A percentile compares a stretch with the other conserved stretches of the same genome.
Conservation (phyloP, 306 rosid species). For the Casuarina equisetifolia region DNA sequence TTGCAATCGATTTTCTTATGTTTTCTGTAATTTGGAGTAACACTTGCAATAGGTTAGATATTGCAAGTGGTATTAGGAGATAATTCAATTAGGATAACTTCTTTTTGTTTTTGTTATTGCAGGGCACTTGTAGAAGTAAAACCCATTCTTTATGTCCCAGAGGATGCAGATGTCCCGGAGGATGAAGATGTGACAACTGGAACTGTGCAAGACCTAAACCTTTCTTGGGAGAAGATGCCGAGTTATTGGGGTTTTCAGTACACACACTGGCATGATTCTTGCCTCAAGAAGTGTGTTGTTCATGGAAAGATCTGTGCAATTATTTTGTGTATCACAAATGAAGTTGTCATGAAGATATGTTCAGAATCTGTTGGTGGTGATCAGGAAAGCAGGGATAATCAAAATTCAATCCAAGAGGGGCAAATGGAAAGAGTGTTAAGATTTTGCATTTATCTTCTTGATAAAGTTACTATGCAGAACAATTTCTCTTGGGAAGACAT, state of each 20-base stretch:
- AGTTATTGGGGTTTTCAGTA: constrained; percentile 68
- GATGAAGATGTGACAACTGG: constrained; percentile 40
- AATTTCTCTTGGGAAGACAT: constrained; percentile 73
- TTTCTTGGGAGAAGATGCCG: constrained; percentile 29
- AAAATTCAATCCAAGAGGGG: constrained; percentile 33
- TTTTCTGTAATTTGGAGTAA: neutral
- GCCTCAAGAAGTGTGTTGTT: constrained; percentile 68
- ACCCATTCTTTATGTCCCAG: constrained; percentile 78
- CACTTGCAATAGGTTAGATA: neutral
- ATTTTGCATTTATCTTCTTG: constrained; percentile 76
- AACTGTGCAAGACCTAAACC: constrained; percentile 31
- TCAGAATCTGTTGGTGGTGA: constrained; percentile 35
- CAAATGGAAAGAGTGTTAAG: constrained; percentile 58
- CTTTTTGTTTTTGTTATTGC: constrained; percentile 33
- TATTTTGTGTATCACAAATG: constrained; percentile 57
- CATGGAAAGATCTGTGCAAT: constrained; percentile 63
- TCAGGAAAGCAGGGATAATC: constrained; percentile 30
- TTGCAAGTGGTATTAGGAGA: neutral
- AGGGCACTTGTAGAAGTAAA: constrained; percentile 85
- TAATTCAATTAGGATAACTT: constrained; percentile 20
- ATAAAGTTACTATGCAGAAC: constrained; percentile 47
- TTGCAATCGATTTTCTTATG: neutral
- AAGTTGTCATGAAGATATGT: constrained; percentile 55
- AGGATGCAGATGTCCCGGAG: constrained; percentile 57
- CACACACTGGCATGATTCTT: constrained; percentile 71